These are phyloP conservation scores for Trichosporon ovoides DNA, from an alignment of 1,284 basidiomycete species.

Conservation along the genomic window DNA sequence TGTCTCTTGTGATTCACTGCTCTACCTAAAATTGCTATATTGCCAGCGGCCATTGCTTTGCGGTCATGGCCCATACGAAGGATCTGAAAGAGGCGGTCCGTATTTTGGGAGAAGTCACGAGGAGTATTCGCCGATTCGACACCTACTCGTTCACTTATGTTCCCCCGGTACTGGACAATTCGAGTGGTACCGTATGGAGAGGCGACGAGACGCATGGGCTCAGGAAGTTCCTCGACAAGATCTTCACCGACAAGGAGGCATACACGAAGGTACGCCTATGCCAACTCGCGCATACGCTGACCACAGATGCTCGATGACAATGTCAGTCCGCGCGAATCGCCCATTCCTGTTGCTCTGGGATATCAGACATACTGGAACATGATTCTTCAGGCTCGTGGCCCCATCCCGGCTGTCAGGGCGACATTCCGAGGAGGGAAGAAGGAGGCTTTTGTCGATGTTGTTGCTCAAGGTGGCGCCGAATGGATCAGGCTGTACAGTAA, in stretches of 20 bases:
- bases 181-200: slow-evolving; percentile 19
- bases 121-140: background rate
- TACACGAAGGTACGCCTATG: background rate
- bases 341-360: slow-evolving; percentile 40
- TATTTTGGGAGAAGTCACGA: background rate
- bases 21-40: background rate
- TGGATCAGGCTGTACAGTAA: slow-evolving; percentile 81
- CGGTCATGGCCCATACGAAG: background rate
- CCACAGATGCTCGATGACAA: slow-evolving; percentile 1
- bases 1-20: background rate
- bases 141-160: background rate
- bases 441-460: slow-evolving; percentile 60
- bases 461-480: slow-evolving; percentile 63
- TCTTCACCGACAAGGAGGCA: slow-evolving; percentile 1
- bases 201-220: slow-evolving; percentile 28
- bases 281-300: background rate
- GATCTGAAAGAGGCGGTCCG: background rate
- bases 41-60: background rate
- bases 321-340: slow-evolving; percentile 26
- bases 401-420: slow-evolving; percentile 55
- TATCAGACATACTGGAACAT: slow-evolving; percentile 60
- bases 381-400: slow-evolving; percentile 57
- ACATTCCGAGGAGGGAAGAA: slow-evolving; percentile 34
- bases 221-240: slow-evolving; percentile 24
- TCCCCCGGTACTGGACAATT: slow-evolving; percentile 16